Evolutionary conservation across 2,329 filamentous ascomycete species (phyloP), one percentile per base, ranked within the genome.

Genomic region (Paecilomyces niveus): DNA sequence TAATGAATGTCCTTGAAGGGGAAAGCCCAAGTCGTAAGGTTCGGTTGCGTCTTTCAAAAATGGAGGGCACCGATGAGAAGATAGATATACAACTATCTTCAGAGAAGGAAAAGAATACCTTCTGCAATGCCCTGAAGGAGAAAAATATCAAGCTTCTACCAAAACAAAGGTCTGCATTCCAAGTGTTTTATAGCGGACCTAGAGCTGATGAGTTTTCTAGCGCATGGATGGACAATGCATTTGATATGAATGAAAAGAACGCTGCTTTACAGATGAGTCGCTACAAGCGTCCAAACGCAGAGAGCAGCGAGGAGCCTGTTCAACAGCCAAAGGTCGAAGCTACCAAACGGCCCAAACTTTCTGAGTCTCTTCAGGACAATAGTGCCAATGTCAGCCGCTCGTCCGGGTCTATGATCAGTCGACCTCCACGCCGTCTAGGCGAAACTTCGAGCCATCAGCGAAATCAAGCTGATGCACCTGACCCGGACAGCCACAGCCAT

Each of bases 201-300:
- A 11, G 56, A 62, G 15, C 58, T 63, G 64, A 58, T 62, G 57
- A 29, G 53, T 24, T 18, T 33, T 22, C 55, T 39, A 76, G 73
- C 35, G 57, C 62, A 15, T 72, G 67, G 65, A 71, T 76, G 68
- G 65, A 74, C 35, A 66, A 64, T 11, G 59, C 63, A 7, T 75
- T 76, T 57, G 58, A 58, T 35, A 65, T 33, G 3, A 54, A 63
- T 22, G 57, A 59, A 33, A 61, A 58, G 3, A 59, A 64, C 6
- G 26, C 57, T 22, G 49, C 33, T 6, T 51, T 55, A 8, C 54
- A 57, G 33, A 18, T 24, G 9, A 64, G 58, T 11, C 56, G 18
- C 15, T 9, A 57, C 13, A 71, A 68, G 59, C 61, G 61, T 21
- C 59, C 53, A 18, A 62, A 35, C 21, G 54, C 53, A n/a, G 58